These are phyloP conservation scores for Fagopyrum tataricum DNA, from an alignment of 148 eudicot genomes.

Conservation along the genomic window DNA sequence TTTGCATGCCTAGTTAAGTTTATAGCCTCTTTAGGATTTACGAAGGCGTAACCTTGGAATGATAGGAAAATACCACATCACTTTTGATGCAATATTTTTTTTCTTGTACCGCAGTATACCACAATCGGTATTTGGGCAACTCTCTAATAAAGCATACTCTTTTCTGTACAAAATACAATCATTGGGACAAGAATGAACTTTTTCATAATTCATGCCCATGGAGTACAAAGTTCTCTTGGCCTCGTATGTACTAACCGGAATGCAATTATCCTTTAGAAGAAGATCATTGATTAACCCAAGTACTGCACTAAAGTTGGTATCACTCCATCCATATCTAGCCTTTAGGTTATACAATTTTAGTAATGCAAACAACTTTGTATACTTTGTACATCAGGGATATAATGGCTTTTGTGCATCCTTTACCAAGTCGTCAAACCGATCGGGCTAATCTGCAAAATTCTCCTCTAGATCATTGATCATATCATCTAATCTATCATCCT, in stretches of 20 bases:
- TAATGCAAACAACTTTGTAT: neutral
- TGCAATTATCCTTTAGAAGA: no score
- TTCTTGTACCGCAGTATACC: no score
- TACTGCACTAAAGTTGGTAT: neutral
- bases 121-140: no score
- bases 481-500: neutral
- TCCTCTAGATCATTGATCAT: neutral
- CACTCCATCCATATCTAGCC: neutral
- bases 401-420: neutral
- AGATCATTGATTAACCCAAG: neutral
- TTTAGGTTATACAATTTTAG: neutral
- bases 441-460: neutral
- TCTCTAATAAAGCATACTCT: no score
- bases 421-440: neutral
- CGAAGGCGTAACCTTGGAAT: slow-evolving; percentile 21
- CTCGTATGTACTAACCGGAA: neutral
- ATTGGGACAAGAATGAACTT: no score
- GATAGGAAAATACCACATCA: slow-evolving; percentile 20
- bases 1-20: slow-evolving; percentile 24
- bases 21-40: slow-evolving; percentile 14
- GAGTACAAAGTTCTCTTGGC: neutral
- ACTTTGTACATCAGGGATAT: neutral
- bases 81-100: no score
- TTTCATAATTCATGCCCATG: no score
- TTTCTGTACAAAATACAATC: no score